Evolutionary conservation across 768 basidiomycete genomes (phyloP), one percentile per base, ranked within the genome.

Genomic region (Floccularia luteovirens): DNA sequence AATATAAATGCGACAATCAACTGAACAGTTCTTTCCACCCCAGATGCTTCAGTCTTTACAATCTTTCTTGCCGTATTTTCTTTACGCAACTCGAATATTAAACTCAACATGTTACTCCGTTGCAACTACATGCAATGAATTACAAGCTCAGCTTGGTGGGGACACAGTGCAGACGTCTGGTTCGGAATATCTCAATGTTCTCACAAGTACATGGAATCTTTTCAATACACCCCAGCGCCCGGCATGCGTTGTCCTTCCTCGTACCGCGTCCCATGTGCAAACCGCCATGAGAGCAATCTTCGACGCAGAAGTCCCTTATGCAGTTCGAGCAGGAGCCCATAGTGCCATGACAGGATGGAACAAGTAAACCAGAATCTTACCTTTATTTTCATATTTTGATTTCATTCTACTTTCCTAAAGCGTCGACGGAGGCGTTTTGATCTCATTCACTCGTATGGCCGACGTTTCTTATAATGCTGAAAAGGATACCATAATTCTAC

Each of bases 311-410:
- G 52, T 60, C 19, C 56, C 53, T 20, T 70, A 70, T 43, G 66
- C 66, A 16, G 68, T 70, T 3, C 65, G 63, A 46, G 59, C 65
- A 4, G 68, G 66, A 11, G 62, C 62, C 4, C 68, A 70, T 43
- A 61, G 58, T 39, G 66, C 56, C 5, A 66, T 65, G 63, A 53
- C 46, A 13, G 66, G 62, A 8, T 70, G 66, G 64, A 66, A 69
- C 51, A 63, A 48, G 67, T 69, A 43, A 28, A 8, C 14, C 14
- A 28, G 10, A 28, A 28, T 14, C 27, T 28, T 28, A 28, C 27
- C 14, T 28, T 28, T n/a, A n/a, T n/a, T n/a, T n/a, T n/a, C n/a
- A n/a, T n/a, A n/a, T n/a, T n/a, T n/a, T n/a, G n/a, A n/a, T n/a
- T n/a, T n/a, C n/a, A n/a, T n/a, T n/a, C n/a, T n/a, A n/a, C n/a